phyloP scores from a whole-genome alignment of 805 yeast genomes.

The Wickerhamiella sorbophila region DNA sequence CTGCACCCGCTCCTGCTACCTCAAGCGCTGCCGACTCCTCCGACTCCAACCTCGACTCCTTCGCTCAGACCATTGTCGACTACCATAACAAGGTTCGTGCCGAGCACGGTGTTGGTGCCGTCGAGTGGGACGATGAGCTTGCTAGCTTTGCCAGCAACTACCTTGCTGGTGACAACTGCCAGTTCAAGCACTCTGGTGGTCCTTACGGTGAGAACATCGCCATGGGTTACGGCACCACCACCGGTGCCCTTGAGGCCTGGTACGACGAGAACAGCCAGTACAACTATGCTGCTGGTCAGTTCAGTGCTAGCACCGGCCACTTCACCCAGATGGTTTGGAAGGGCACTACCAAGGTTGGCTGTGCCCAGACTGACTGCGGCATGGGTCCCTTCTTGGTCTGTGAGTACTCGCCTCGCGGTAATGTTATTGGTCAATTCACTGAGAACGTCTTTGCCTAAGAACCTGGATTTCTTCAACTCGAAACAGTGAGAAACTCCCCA shows the following conservation, averaged over 20 bases:
- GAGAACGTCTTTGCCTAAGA: slow-evolving; percentile 17
- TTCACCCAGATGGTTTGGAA: slow-evolving; percentile 72
- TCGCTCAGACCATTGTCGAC: slow-evolving; percentile 30
- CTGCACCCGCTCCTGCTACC: background rate
- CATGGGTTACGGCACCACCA: slow-evolving; percentile 40
- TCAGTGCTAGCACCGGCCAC: slow-evolving; percentile 47
- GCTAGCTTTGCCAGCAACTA: slow-evolving; percentile 42
- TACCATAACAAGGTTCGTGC: slow-evolving; percentile 50
- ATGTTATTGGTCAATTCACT: slow-evolving; percentile 30
- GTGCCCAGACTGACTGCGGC: slow-evolving; percentile 38
- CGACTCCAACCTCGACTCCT: slow-evolving; percentile 7
- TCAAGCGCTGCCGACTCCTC: background rate
- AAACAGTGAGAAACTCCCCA: background rate
- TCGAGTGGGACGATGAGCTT: slow-evolving; percentile 40
- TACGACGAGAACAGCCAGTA: slow-evolving; percentile 46
- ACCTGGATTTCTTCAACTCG: background rate
- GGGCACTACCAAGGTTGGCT: slow-evolving; percentile 44
- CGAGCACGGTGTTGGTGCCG: slow-evolving; percentile 35
- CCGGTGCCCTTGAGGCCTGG: slow-evolving; percentile 58
- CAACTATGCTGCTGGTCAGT: slow-evolving; percentile 36
- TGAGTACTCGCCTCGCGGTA: slow-evolving; percentile 61
- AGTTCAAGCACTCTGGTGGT: slow-evolving; percentile 49
- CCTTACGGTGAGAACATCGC: slow-evolving; percentile 69
- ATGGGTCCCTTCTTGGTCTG: slow-evolving; percentile 49
- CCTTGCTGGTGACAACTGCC: slow-evolving; percentile 33